Evolutionary conservation across 1,139 yeast species (phyloP).

Genomic region (Lodderomyces margitis): DNA sequence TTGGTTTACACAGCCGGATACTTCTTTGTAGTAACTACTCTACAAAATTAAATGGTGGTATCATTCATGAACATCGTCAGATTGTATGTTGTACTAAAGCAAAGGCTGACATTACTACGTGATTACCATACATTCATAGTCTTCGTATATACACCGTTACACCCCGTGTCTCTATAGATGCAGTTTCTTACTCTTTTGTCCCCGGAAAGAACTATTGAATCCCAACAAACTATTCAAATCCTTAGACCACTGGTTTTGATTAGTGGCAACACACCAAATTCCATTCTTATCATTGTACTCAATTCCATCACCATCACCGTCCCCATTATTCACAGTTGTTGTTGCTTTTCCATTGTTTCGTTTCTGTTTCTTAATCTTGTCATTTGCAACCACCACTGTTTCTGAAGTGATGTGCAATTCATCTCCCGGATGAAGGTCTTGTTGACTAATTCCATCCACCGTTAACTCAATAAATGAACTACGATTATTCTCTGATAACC

Average conservation of each 20-base stretch:
- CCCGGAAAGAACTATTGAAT: constrained; percentile 75
- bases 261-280: constrained; percentile 84
- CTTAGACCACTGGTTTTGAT: constrained; percentile 86
- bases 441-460: constrained; percentile 79
- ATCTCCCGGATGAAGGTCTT: constrained; percentile 69
- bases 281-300: constrained; percentile 45
- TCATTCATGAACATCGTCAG: too few species aligned
- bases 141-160: too few species aligned
- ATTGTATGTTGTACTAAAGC: too few species aligned
- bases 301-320: background rate
- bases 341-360: background rate
- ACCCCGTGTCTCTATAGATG: constrained; percentile 9
- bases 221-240: constrained; percentile 87
- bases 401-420: constrained; percentile 61
- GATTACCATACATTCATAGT: too few species aligned
- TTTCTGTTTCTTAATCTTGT: constrained; percentile 2
- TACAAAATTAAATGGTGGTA: too few species aligned
- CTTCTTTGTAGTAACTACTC: too few species aligned
- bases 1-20: too few species aligned
- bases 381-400: constrained; percentile 10
- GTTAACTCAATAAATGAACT: constrained; percentile 52
- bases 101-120: too few species aligned
- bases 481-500: constrained; percentile 52
- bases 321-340: background rate
- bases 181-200: constrained; percentile 14